phyloP scores from a whole-genome alignment of 345 rosid genomes.

The Clausena lansium region DNA sequence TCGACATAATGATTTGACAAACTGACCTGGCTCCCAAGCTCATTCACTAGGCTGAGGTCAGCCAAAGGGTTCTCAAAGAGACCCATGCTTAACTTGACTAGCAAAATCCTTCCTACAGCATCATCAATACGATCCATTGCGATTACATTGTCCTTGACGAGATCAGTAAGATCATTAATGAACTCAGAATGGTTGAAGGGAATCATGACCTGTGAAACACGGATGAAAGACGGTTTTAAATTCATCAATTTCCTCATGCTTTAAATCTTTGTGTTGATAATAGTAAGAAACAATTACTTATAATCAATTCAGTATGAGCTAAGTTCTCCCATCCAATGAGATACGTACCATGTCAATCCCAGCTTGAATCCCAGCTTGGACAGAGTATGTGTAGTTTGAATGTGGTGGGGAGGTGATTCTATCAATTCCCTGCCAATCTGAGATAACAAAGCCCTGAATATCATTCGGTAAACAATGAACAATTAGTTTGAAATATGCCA shows the following conservation, averaged over 20 bases:
- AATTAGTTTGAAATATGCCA: constrained; percentile 17
- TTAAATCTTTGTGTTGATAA: neutral
- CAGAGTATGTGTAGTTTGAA: constrained; percentile 72
- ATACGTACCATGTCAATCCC: constrained; percentile 87
- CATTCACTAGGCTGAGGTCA: constrained; percentile 63
- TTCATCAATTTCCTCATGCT: neutral
- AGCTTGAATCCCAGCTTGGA: constrained; percentile 71
- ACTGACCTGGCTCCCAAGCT: constrained; percentile 85
- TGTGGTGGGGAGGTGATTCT: constrained; percentile 78
- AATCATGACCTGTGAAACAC: constrained; percentile 75
- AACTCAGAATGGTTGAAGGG: constrained; percentile 74
- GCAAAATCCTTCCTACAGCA: constrained; percentile 78
- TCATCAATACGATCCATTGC: constrained; percentile 87
- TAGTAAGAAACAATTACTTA: neutral
- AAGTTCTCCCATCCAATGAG: constrained; percentile 10
- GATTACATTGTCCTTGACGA: constrained; percentile 54
- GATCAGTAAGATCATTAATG: constrained; percentile 60
- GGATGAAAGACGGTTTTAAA: neutral
- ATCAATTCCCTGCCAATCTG: constrained; percentile 96
- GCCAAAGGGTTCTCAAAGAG: constrained; percentile 93
- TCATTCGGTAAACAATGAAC: constrained; percentile 17
- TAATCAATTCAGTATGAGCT: neutral
- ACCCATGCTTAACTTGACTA: constrained; percentile 84
- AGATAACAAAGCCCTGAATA: constrained; percentile 85
- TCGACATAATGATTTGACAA: neutral